phyloP scores from a whole-genome alignment of 2,329 filamentous ascomycete species.

The Taxawa tesnikishii region DNA sequence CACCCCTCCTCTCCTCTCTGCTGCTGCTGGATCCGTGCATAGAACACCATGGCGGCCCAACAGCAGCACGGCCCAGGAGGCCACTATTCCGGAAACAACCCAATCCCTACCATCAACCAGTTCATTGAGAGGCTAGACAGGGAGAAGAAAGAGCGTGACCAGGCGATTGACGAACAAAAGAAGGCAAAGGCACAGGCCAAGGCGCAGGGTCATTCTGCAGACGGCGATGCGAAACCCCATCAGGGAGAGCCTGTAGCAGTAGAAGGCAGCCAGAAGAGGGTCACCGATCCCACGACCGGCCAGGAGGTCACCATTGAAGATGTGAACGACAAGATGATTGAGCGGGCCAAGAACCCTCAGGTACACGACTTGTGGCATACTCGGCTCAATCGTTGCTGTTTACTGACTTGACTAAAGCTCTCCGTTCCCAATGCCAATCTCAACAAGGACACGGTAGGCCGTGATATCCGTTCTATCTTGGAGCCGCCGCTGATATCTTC shows the following conservation, averaged over 20 bases:
- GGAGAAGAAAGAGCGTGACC: constrained; percentile 67
- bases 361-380: constrained; percentile 27
- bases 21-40: not conserved
- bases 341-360: constrained; percentile 58
- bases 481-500: not conserved
- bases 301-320: constrained; percentile 78
- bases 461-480: not conserved
- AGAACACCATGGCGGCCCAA: constrained; percentile 28
- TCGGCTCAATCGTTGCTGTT: constrained; percentile 4
- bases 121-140: constrained; percentile 68
- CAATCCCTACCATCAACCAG: constrained; percentile 75
- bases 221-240: constrained; percentile 21
- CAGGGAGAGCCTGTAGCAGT: constrained; percentile 12
- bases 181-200: constrained; percentile 25
- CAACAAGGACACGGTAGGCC: constrained; percentile 51
- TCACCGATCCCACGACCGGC: constrained; percentile 82
- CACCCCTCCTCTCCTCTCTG: not conserved
- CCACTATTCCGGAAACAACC: constrained; percentile 73
- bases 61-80: constrained; percentile 42
- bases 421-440: constrained; percentile 86
- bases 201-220: constrained; percentile 23
- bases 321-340: constrained; percentile 56
- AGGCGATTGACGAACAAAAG: constrained; percentile 50
- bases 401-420: constrained; percentile 36
- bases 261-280: constrained; percentile 41